phyloP scores from a whole-genome alignment of 2,329 filamentous ascomycete genomes.

The Stromatinia cepivora region DNA sequence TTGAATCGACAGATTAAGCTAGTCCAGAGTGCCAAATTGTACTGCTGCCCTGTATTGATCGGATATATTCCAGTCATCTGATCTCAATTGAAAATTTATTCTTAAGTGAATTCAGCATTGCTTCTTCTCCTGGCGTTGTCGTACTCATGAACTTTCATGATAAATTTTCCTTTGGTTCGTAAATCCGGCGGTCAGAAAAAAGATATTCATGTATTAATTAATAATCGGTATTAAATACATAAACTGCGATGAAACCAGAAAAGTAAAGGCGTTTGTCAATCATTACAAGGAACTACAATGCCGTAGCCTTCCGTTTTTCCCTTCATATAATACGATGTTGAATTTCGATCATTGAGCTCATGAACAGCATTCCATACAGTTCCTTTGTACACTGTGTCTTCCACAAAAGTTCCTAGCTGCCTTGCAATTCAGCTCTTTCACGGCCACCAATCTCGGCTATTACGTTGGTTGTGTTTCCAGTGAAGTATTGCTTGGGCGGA shows the following conservation, averaged over 20 bases:
- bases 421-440: conserved; percentile 11
- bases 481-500: not conserved
- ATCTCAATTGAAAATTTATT: too few species aligned
- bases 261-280: not conserved
- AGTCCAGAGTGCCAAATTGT: not conserved
- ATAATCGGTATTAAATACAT: not conserved
- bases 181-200: too few species aligned
- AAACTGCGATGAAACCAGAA: not conserved
- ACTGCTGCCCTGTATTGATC: not conserved
- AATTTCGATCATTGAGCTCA: not conserved
- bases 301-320: not conserved
- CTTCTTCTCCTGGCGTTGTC: too few species aligned
- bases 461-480: not conserved
- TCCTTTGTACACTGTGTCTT: too few species aligned
- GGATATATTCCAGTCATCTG: too few species aligned
- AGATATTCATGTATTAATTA: not conserved
- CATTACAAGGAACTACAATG: not conserved
- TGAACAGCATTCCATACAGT: not conserved
- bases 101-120: too few species aligned
- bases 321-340: too few species aligned
- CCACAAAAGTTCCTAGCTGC: not conserved
- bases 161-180: too few species aligned
- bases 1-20: not conserved
- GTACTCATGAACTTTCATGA: too few species aligned
- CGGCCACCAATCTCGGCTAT: not conserved